These are phyloP conservation scores for Zygoascus bituminiphila DNA, from an alignment of 805 yeast species.

Conservation along the genomic window DNA sequence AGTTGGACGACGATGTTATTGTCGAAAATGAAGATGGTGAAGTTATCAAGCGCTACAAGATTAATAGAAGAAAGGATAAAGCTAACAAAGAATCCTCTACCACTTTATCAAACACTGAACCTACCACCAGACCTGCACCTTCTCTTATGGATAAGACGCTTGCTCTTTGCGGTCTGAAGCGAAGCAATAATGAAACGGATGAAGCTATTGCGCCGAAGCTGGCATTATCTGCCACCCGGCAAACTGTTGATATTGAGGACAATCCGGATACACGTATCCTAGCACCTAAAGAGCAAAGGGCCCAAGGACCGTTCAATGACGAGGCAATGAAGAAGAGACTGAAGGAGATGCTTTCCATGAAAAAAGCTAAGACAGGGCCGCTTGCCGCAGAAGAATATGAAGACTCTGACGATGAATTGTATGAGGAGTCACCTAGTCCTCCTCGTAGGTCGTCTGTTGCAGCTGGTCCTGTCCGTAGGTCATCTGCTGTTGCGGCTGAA, in stretches of 20 bases:
- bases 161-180: slow-evolving; percentile 46
- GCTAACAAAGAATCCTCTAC: slow-evolving; percentile 1
- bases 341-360: slow-evolving; percentile 8
- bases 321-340: slow-evolving; percentile 15
- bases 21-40: slow-evolving; percentile 93
- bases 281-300: slow-evolving; percentile 15
- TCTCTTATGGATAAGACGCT: slow-evolving; percentile 36
- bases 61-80: slow-evolving; percentile 44
- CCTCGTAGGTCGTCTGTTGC: neutral
- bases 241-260: slow-evolving; percentile 19
- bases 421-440: neutral
- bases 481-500: slow-evolving; percentile 3
- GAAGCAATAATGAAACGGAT: slow-evolving; percentile 4
- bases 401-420: neutral
- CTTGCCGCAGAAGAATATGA: neutral
- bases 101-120: neutral
- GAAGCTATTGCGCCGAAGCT: neutral
- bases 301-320: slow-evolving; percentile 18
- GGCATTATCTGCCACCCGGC: slow-evolving; percentile 1
- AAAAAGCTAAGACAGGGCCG: slow-evolving; percentile 1
- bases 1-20: slow-evolving; percentile 65
- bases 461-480: neutral
- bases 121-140: neutral
- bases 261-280: slow-evolving; percentile 9
- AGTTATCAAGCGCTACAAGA: slow-evolving; percentile 69